A percentile compares a stretch with the other conserved stretches of the same genome.
Evolutionary conservation across 805 yeast genomes (phyloP).

Genomic region (Clavispora vitiphila): DNA sequence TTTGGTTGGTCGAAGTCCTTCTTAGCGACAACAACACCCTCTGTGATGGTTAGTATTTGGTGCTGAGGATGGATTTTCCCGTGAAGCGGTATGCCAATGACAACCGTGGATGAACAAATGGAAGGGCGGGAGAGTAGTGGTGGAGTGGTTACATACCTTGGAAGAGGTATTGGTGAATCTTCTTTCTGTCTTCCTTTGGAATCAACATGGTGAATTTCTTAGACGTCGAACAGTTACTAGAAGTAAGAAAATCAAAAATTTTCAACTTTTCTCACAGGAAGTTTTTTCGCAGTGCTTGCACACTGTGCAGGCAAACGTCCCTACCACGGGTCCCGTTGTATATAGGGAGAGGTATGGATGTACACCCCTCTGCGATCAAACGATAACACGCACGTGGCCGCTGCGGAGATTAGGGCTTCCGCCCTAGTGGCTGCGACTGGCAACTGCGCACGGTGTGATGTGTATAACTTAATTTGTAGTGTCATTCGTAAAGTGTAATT

Average conservation of each 20-base stretch:
- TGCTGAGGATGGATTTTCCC: neutral
- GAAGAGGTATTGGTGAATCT: constrained; percentile 98
- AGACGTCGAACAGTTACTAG: constrained; percentile 15
- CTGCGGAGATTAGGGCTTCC: neutral
- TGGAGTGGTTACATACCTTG: constrained; percentile 65
- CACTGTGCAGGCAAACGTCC: constrained; percentile 1
- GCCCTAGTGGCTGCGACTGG: constrained; percentile 2
- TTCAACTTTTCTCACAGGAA: constrained; percentile 7
- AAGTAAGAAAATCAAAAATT: constrained; percentile 12
- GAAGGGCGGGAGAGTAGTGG: neutral
- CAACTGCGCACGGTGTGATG: too few species aligned
- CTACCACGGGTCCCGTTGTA: neutral
- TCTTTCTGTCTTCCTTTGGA: constrained; percentile 99
- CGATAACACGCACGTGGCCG: neutral
- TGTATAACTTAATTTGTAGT: too few species aligned
- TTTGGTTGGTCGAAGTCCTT: constrained; percentile 96
- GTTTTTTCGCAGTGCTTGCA: constrained; percentile 12
- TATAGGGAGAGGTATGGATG: constrained; percentile 1
- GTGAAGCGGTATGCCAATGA: neutral
- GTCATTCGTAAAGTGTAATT: too few species aligned
- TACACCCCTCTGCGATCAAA: neutral
- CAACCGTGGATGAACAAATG: neutral
- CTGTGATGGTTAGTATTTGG: constrained; percentile 38
- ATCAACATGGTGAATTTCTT: constrained; percentile 68
- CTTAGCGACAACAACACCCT: constrained; percentile 99